phyloP scores from a whole-genome alignment of 2,329 filamentous ascomycete genomes.

The Botrytis fragariae region DNA sequence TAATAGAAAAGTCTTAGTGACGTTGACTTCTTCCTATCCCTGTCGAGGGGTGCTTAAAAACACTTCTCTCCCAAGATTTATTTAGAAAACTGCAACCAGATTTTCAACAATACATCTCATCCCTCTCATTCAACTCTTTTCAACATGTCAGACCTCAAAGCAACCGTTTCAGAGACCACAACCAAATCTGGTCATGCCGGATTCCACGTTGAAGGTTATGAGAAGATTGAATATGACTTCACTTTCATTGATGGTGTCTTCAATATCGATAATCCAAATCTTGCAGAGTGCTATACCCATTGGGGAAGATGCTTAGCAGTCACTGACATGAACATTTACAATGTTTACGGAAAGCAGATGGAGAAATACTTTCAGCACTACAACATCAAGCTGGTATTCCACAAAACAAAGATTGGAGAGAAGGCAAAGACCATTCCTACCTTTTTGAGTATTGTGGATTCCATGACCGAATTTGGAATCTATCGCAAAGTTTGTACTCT shows the following conservation, averaged over 20 bases:
- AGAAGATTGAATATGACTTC: conserved; percentile 76
- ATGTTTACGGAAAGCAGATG: conserved; percentile 64
- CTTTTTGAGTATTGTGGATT: conserved; percentile 66
- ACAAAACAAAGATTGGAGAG: conserved; percentile 73
- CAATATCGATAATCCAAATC: conserved; percentile 55
- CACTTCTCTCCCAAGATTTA: not conserved
- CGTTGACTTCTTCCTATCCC: not conserved
- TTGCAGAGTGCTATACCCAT: conserved; percentile 62
- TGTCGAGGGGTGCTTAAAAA: conserved; percentile 1
- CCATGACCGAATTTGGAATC: conserved; percentile 71
- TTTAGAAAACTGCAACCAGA: not conserved
- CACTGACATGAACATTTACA: conserved; percentile 70
- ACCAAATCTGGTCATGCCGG: conserved; percentile 44
- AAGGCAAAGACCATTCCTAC: conserved; percentile 73
- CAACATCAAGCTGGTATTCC: conserved; percentile 59
- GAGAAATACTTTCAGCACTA: conserved; percentile 66
- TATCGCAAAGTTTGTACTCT: conserved; percentile 53
- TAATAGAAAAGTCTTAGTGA: conserved; percentile 11
- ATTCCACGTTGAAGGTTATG: conserved; percentile 70
- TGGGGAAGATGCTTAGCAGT: conserved; percentile 67
- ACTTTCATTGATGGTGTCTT: conserved; percentile 70
- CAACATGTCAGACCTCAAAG: conserved; percentile 68
- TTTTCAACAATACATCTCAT: not conserved
- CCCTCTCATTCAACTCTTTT: not conserved
- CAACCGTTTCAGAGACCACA: conserved; percentile 60